phyloP scores from a whole-genome alignment of 2,329 filamentous ascomycete genomes.

The Colletotrichum liriopes region DNA sequence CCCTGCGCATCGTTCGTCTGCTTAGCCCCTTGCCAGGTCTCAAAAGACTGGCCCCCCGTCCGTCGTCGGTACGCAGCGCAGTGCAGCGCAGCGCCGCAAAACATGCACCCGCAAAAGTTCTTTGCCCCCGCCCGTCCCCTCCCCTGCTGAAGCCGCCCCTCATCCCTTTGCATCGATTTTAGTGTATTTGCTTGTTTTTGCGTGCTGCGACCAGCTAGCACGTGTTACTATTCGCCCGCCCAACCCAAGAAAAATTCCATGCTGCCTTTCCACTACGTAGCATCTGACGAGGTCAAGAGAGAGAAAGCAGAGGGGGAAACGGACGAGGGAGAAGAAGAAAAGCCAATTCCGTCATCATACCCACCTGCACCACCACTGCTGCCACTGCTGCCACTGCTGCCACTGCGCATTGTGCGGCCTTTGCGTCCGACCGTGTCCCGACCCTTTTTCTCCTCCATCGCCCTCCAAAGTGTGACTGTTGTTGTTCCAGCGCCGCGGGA shows the following conservation, averaged over 20 bases:
- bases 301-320: not conserved
- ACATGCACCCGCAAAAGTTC: not conserved
- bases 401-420: slow-evolving; percentile 7
- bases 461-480: not conserved
- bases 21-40: slow-evolving; percentile 1
- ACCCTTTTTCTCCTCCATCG: slow-evolving; percentile 1
- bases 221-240: slow-evolving; percentile 13
- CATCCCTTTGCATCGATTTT: not conserved
- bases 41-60: not conserved
- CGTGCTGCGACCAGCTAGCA: slow-evolving; percentile 21
- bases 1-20: slow-evolving; percentile 22
- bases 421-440: slow-evolving; percentile 29
- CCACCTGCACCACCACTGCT: slow-evolving; percentile 17
- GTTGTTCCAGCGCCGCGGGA: not conserved
- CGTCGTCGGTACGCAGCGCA: not conserved
- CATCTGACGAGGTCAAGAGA: not conserved
- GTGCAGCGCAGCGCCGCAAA: not conserved
- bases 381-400: not conserved
- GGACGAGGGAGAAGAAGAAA: not conserved
- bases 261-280: not conserved
- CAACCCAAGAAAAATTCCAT: not conserved
- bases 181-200: slow-evolving; percentile 21
- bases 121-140: slow-evolving; percentile 9
- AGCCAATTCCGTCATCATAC: slow-evolving; percentile 23
- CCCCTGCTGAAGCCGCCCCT: slow-evolving; percentile 4